Evolutionary conservation across 176 grass and related monocot species (phyloP).

Genomic region (Aegilops umbellulata): DNA sequence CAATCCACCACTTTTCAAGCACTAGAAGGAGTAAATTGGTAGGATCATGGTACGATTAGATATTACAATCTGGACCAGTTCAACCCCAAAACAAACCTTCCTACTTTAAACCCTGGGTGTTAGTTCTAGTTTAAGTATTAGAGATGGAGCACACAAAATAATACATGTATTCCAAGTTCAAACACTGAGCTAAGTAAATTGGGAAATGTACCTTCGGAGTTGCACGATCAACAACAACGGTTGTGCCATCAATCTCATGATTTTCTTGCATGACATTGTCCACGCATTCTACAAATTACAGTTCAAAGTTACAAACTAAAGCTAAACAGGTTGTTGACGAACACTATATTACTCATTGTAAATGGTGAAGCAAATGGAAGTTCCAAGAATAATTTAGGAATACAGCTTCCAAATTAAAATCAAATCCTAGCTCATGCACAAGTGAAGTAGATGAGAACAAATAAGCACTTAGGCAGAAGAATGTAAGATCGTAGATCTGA

Average conservation of each 20-base stretch:
- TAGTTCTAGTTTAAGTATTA: background rate
- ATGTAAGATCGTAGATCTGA: background rate
- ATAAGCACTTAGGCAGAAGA: background rate
- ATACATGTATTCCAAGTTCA: background rate
- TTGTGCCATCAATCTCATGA: slow-evolving; percentile 54
- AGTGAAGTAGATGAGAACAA: slow-evolving; percentile 8
- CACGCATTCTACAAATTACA: slow-evolving; percentile 43
- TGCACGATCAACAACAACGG: slow-evolving; percentile 59
- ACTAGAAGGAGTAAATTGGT: background rate
- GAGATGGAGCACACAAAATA: background rate
- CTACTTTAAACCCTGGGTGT: background rate
- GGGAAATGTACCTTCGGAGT: slow-evolving; percentile 40
- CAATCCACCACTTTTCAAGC: background rate
- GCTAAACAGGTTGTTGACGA: background rate
- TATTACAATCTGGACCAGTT: background rate
- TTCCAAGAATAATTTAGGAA: background rate
- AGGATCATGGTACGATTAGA: background rate
- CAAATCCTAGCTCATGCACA: background rate
- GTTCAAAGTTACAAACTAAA: background rate
- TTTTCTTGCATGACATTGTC: slow-evolving; percentile 49
- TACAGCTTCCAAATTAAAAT: background rate
- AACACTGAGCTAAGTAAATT: background rate
- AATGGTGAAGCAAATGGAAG: slow-evolving; percentile 1
- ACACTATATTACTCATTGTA: background rate
- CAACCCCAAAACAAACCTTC: background rate